phyloP scores from a whole-genome alignment of 352 stramenopile species.

The Pythium rhizo-oryzae region DNA sequence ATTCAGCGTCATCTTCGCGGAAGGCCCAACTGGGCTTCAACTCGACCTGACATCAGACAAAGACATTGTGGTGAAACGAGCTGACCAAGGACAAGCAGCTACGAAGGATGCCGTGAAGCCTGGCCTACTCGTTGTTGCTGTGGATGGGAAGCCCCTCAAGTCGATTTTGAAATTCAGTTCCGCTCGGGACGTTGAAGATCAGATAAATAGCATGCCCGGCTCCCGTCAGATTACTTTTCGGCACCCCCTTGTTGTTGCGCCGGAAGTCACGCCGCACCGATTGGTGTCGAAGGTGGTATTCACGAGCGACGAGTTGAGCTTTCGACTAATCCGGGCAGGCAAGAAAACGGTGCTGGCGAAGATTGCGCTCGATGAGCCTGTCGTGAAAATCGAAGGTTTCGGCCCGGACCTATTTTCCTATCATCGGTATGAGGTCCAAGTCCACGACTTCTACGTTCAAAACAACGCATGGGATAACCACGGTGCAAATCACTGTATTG shows the following conservation, averaged over 20 bases:
- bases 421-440: slow-evolving; percentile 70
- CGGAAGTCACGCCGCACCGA: slow-evolving; percentile 57
- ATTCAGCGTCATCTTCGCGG: slow-evolving; percentile 72
- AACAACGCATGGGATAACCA: slow-evolving; percentile 49
- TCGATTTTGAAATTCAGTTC: slow-evolving; percentile 57
- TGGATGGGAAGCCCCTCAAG: slow-evolving; percentile 63
- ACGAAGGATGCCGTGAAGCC: slow-evolving; percentile 72
- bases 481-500: slow-evolving; percentile 64
- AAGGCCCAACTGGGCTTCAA: slow-evolving; percentile 64
- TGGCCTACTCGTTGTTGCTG: slow-evolving; percentile 70
- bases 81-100: slow-evolving; percentile 47
- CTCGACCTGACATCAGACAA: slow-evolving; percentile 50
- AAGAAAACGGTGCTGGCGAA: slow-evolving; percentile 67
- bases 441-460: slow-evolving; percentile 80
- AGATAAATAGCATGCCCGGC: slow-evolving; percentile 53
- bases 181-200: slow-evolving; percentile 50
- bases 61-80: slow-evolving; percentile 31
- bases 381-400: slow-evolving; percentile 69
- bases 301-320: slow-evolving; percentile 58
- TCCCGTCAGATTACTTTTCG: slow-evolving; percentile 79
- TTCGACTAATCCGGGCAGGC: slow-evolving; percentile 70
- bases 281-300: slow-evolving; percentile 52
- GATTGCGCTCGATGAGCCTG: slow-evolving; percentile 48
- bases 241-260: slow-evolving; percentile 58
- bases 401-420: slow-evolving; percentile 81